These are phyloP conservation scores for Chrysosporium queenslandicum DNA, from an alignment of 2,329 filamentous ascomycete genomes.

Conservation along the genomic window DNA sequence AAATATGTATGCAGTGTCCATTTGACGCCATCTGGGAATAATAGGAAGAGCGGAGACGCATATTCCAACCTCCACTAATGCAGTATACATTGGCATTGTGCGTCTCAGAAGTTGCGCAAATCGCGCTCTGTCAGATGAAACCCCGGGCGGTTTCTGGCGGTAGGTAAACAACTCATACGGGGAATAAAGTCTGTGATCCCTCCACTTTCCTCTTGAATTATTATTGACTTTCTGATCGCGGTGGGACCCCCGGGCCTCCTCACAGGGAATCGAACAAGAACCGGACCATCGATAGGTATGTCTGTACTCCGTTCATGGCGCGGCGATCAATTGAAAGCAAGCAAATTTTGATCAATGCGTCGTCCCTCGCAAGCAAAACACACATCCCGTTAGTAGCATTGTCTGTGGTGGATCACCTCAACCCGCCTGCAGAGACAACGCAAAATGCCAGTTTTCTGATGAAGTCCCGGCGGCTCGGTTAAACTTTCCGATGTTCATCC, in stretches of 20 bases:
- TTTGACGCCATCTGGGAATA: slow-evolving; percentile 7
- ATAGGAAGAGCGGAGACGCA: background rate
- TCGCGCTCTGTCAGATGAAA: slow-evolving; percentile 11
- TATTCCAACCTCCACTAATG: slow-evolving; percentile 18
- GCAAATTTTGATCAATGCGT: background rate
- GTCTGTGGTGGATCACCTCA: background rate
- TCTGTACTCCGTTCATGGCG: too few species aligned
- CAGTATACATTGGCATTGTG: slow-evolving; percentile 15
- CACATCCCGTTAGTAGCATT: background rate
- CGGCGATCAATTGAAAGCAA: background rate
- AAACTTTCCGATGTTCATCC: background rate
- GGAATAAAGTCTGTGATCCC: slow-evolving; percentile 1
- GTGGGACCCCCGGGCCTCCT: background rate
- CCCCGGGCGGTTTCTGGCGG: background rate
- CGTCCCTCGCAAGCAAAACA: background rate
- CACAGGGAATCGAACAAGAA: background rate
- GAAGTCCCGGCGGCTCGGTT: slow-evolving; percentile 6
- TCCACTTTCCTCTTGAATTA: slow-evolving; percentile 5
- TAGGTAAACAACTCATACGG: slow-evolving; percentile 1
- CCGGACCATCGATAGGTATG: background rate
- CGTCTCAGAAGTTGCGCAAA: slow-evolving; percentile 16
- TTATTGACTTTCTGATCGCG: background rate
- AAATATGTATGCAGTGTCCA: slow-evolving; percentile 5
- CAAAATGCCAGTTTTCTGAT: background rate
- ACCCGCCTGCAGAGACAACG: background rate